phyloP scores from a whole-genome alignment of 1,139 yeast species.

The Hansenula anomala region DNA sequence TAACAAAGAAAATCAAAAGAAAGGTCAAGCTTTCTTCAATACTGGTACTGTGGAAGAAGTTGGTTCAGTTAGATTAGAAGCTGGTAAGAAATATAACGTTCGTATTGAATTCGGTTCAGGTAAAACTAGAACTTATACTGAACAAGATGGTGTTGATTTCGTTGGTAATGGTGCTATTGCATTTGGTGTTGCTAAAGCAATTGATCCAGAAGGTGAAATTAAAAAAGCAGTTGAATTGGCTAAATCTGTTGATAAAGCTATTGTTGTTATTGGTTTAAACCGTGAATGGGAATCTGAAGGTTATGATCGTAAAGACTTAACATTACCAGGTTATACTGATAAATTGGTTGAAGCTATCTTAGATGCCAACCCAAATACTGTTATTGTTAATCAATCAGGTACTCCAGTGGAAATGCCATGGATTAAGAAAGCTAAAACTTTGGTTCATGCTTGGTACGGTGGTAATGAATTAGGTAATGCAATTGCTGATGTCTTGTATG shows the following conservation, averaged over 20 bases:
- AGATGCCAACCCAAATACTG: constrained; percentile 45
- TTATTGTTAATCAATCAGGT: constrained; percentile 57
- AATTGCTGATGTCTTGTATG: constrained; percentile 55
- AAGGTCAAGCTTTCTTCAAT: constrained; percentile 46
- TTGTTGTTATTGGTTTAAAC: constrained; percentile 41
- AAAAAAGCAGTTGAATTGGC: constrained; percentile 39
- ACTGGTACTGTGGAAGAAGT: constrained; percentile 47
- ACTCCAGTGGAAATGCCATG: constrained; percentile 61
- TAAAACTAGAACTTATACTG: constrained; percentile 32
- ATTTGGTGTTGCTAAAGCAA: constrained; percentile 28
- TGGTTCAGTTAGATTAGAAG: constrained; percentile 32
- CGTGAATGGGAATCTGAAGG: constrained; percentile 50
- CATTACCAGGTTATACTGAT: constrained; percentile 46
- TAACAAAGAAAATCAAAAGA: constrained; percentile 46
- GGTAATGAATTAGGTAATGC: constrained; percentile 47
- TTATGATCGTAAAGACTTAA: constrained; percentile 20
- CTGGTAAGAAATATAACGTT: constrained; percentile 39
- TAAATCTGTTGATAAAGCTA: constrained; percentile 41
- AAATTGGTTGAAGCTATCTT: constrained; percentile 40
- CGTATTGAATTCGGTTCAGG: constrained; percentile 50
- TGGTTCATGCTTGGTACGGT: constrained; percentile 49
- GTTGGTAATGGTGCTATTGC: constrained; percentile 37
- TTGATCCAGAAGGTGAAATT: constrained; percentile 30
- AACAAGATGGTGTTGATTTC: constrained; percentile 28
- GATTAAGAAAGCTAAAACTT: constrained; percentile 40